Evolutionary conservation across 345 rosid species (phyloP).

Genomic region (Eucalyptus pauciflora): DNA sequence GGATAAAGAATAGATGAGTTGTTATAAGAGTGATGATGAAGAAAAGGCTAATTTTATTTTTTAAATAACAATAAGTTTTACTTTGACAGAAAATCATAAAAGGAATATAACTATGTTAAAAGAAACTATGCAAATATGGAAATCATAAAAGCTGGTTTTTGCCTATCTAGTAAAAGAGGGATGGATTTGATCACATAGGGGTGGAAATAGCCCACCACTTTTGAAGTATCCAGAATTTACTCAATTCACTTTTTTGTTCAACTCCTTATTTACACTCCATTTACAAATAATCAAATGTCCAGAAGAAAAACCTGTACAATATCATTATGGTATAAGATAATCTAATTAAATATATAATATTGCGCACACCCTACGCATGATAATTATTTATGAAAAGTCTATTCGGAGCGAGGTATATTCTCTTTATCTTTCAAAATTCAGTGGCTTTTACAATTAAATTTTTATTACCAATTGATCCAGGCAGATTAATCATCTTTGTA

Average conservation of each 20-base stretch:
- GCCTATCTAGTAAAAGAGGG: neutral
- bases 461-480: neutral
- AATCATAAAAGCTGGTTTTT: neutral
- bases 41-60: neutral
- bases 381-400: neutral
- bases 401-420: neutral
- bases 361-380: neutral
- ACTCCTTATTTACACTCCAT: neutral
- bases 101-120: neutral
- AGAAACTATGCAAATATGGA: neutral
- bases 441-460: neutral
- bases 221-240: neutral
- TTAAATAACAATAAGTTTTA: neutral
- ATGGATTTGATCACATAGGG: neutral
- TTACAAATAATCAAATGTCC: neutral
- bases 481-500: neutral
- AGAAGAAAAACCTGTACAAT: neutral
- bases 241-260: neutral
- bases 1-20: neutral
- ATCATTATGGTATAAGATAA: neutral
- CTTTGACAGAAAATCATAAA: neutral
- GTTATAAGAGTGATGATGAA: neutral
- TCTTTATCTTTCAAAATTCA: neutral
- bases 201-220: neutral
- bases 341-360: neutral